A percentile compares a stretch with the other conserved stretches of the same genome.
phyloP scores from a whole-genome alignment of 768 basidiomycete species.

The Porphyrellus cyaneotinctus region DNA sequence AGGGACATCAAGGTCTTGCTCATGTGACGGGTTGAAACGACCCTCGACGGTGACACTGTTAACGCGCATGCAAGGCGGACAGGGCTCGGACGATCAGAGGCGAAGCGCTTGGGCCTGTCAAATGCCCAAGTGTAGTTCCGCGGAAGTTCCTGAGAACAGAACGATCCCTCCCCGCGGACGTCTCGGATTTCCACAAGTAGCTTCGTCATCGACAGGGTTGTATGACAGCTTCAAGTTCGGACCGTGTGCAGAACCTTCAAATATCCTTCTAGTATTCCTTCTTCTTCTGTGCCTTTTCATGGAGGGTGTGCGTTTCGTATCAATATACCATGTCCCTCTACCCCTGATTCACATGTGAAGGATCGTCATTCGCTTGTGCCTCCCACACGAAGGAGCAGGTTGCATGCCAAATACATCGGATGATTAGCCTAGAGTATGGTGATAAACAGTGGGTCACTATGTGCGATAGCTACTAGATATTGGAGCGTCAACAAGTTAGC shows the following conservation, averaged over 20 bases:
- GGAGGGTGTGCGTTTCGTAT: neutral
- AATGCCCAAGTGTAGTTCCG: neutral
- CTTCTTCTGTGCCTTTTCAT: too few species aligned
- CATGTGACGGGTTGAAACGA: neutral
- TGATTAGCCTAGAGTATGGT: slow-evolving; percentile 5
- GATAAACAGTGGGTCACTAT: slow-evolving; percentile 3
- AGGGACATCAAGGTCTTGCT: neutral
- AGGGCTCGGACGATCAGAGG: neutral
- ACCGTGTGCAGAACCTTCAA: too few species aligned
- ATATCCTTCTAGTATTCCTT: too few species aligned
- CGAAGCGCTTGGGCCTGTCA: neutral
- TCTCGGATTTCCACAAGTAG: slow-evolving; percentile 1
- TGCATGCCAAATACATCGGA: slow-evolving; percentile 3
- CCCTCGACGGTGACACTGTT: neutral
- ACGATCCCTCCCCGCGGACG: slow-evolving; percentile 2
- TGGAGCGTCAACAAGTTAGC: slow-evolving; percentile 2
- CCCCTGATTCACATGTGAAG: slow-evolving; percentile 1
- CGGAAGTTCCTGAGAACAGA: neutral
- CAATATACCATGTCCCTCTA: neutral
- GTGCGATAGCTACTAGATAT: slow-evolving; percentile 7
- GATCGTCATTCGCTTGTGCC: neutral
- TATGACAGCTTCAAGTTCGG: neutral
- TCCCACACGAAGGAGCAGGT: neutral
- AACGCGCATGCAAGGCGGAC: neutral
- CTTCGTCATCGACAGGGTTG: neutral